Base-by-base conservation (phyloP, 768 basidiomycete species). In the Phylloporus arenicola region DNA sequence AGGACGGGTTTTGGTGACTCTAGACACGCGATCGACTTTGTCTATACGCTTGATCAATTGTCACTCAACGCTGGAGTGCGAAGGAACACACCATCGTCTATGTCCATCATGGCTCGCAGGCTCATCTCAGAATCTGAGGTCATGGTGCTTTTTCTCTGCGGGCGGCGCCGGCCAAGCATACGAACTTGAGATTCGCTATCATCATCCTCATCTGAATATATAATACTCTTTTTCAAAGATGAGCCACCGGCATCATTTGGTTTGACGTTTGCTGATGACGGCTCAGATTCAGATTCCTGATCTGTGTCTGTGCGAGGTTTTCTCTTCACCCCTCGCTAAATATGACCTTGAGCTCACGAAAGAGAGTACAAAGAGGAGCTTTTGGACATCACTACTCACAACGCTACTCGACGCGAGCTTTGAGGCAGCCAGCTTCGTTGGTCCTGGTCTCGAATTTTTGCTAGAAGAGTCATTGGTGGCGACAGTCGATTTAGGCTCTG, bases 41-140 rank as follows among this genome's bases (percentile, higher is more conserved):
- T 66, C 66, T 69, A 25, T 14, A 3, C 17, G 16, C 12, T 2
- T 0, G n/a, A 24, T 67, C 41, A 56, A 37, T 30, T 1, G 45
- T n/a, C 56, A 3, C 1, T 62, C 59, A 14, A 64, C 57, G 11
- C 9, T 0, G 10, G 22, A 9, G 25, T 39, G n/a, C 17, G 59
- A 60, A 12, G 72, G 68, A 40, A 59, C 70, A 14, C 53, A 84
- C 87, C 80, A 58, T 88, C 87, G 49, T 87, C 86, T 47, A 88
- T 75, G 45, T 89, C 86, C 86, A 88, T 87, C 72, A 88, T 76
- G 10, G 78, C 83, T n/a, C 64, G 64, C 43, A 77, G 43, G 39
- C 75, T 77, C 54, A 50, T 62, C 56, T 69, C 78, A 14, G 73
- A 70, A 50, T 81, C 77, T 9, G 71, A 72, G 64, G 56, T 72